Evolutionary conservation across 495 filamentous ascomycete genomes (phyloP).

Genomic region (Trichoderma parareesei): DNA sequence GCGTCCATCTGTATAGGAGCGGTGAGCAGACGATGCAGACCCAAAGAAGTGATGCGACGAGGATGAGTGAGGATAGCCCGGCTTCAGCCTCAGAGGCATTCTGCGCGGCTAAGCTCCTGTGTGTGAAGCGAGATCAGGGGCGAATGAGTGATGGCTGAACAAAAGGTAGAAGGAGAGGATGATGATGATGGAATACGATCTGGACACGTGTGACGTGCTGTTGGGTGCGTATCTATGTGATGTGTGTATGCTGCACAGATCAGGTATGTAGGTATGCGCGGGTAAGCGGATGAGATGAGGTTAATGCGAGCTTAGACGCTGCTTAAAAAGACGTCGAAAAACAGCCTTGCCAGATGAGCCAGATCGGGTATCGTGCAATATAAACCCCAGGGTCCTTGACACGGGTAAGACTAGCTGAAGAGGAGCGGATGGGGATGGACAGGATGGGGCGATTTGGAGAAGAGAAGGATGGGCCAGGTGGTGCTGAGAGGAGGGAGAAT

Average conservation of each 20-base stretch:
- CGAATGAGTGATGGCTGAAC: background rate
- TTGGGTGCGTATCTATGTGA: background rate
- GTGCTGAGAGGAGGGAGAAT: background rate
- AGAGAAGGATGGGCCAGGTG: background rate
- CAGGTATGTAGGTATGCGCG: background rate
- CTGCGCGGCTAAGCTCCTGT: background rate
- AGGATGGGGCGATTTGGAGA: background rate
- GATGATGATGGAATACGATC: background rate
- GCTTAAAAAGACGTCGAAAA: background rate
- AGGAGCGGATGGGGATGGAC: background rate
- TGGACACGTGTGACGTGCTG: background rate
- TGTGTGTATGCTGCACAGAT: background rate
- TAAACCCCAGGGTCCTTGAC: background rate
- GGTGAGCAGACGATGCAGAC: constrained; percentile 13
- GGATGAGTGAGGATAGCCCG: constrained; percentile 3
- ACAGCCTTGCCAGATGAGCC: constrained; percentile 6
- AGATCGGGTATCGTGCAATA: constrained; percentile 8
- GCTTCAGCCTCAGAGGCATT: constrained; percentile 4
- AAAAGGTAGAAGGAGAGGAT: background rate
- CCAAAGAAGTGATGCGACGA: constrained; percentile 5
- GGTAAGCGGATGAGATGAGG: background rate
- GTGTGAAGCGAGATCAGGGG: no score
- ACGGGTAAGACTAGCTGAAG: background rate
- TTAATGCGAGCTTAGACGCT: constrained; percentile 1
- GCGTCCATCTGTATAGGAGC: constrained; percentile 31